These are phyloP conservation scores for Solanum gandarillasii DNA, from an alignment of 257 asterid genomes.

Conservation along the genomic window DNA sequence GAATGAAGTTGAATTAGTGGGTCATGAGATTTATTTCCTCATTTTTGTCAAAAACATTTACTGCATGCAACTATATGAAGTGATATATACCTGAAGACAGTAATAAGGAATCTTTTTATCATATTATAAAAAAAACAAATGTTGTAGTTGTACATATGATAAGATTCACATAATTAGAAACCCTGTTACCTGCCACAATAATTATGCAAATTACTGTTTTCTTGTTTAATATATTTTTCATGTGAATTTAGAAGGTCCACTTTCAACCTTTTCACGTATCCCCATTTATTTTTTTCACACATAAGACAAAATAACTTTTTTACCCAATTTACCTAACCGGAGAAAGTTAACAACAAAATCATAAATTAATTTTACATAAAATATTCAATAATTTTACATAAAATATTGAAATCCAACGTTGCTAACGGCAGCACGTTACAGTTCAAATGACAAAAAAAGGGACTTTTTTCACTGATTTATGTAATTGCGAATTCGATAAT, in stretches of 20 bases:
- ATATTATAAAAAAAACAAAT: background rate
- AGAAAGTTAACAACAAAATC: background rate
- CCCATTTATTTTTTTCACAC: background rate
- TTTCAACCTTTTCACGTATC: background rate
- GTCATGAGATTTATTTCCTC: too few species aligned
- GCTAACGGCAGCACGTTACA: background rate
- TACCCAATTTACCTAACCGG: background rate
- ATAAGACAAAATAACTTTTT: background rate
- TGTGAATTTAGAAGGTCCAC: background rate
- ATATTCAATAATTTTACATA: background rate
- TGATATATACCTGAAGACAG: background rate
- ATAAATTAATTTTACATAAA: background rate
- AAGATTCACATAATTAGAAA: background rate
- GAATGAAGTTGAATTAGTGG: background rate
- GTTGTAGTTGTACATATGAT: background rate
- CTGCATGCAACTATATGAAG: background rate
- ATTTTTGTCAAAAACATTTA: too few species aligned
- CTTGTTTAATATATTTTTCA: background rate
- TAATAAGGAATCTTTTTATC: background rate
- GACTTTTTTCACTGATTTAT: too few species aligned
- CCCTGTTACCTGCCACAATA: background rate
- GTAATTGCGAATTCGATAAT: too few species aligned
- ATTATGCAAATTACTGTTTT: background rate
- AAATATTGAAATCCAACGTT: background rate
- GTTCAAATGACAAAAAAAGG: background rate